These are phyloP conservation scores for Coriaria nepalensis DNA, from an alignment of 306 rosid genomes.

Conservation along the genomic window DNA sequence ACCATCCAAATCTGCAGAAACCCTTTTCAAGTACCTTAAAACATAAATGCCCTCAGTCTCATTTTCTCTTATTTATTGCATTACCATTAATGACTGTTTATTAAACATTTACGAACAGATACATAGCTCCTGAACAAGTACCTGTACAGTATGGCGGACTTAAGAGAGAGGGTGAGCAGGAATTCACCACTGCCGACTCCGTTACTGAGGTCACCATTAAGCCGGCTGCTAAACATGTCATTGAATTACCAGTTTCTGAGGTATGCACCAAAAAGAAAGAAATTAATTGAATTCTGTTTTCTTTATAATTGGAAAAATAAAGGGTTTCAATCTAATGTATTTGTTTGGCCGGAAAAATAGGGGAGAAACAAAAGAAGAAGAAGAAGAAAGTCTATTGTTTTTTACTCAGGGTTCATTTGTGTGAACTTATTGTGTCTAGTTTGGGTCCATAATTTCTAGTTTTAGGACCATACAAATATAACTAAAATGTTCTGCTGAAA, in stretches of 20 bases:
- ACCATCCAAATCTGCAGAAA: slow-evolving; percentile 31
- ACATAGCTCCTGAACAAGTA: slow-evolving; percentile 33
- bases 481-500: too few species aligned
- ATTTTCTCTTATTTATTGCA: neutral
- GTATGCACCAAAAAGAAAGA: slow-evolving; percentile 6
- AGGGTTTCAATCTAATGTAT: too few species aligned
- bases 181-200: slow-evolving; percentile 19
- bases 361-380: too few species aligned
- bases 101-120: slow-evolving; percentile 13
- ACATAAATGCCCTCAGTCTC: neutral
- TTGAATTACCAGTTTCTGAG: slow-evolving; percentile 24
- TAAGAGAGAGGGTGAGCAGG: slow-evolving; percentile 24
- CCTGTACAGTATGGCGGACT: slow-evolving; percentile 36
- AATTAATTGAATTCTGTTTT: too few species aligned
- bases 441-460: too few species aligned
- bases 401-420: too few species aligned
- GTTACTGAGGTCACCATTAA: slow-evolving; percentile 23
- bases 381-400: too few species aligned
- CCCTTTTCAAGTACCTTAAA: slow-evolving; percentile 26
- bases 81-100: neutral
- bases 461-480: too few species aligned
- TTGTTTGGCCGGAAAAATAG: too few species aligned
- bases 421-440: too few species aligned
- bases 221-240: slow-evolving; percentile 22
- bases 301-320: too few species aligned